Base-by-base conservation (phyloP, 2,329 filamentous ascomycete genomes). In the Phyllosticta citribraziliensis region DNA sequence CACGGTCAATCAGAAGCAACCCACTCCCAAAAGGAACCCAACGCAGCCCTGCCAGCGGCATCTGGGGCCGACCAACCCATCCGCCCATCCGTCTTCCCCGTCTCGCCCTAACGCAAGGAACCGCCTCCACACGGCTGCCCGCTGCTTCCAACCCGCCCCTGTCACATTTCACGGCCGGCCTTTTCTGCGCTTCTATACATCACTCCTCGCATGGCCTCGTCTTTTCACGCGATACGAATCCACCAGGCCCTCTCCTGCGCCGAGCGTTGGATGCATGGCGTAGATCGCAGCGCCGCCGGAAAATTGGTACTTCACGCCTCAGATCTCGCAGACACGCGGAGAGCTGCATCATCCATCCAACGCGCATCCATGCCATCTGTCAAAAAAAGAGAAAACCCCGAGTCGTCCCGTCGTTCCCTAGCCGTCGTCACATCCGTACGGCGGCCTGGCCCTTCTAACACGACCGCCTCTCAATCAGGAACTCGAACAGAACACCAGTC, bases 81-180 rank as follows among this genome's bases (percentile, higher is more conserved):
- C 33, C 19, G 55, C 24, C 55, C 27, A 12, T 54, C 50, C 51
- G 51, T 50, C 52, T 58, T 57, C 57, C 57, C 57, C 57, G 27
- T 58, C 24, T 53, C 22, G 47, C 54, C 54, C 53, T 56, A 51
- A 56, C 53, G 58, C 54, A 60, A 60, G 58, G 58, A 60, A 60
- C 58, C 58, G 53, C 35, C 6, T 14, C 22, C 50, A 20, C 24
- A 24, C 33, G 24, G 55, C 25, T 14, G 19, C 40, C 35, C 35
- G 22, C 56, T 51, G 25, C n/a, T 22, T 22, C 22, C 22, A 22
- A 22, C 22, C 22, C 25, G 22, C 47, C 58, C 58, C 58, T 60
- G 58, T 25, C 22, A 47, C 14, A 47, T 47, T 47, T 47, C 14
- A 47, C 17, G 40, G 40, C 12, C 35, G 35, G 40, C 40, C 40